Percentiles rank a stretch among this genome's conserved stretches.
These are phyloP conservation scores for Talaromyces islandicus DNA, from an alignment of 2,329 filamentous ascomycete genomes.

Conservation along the genomic window DNA sequence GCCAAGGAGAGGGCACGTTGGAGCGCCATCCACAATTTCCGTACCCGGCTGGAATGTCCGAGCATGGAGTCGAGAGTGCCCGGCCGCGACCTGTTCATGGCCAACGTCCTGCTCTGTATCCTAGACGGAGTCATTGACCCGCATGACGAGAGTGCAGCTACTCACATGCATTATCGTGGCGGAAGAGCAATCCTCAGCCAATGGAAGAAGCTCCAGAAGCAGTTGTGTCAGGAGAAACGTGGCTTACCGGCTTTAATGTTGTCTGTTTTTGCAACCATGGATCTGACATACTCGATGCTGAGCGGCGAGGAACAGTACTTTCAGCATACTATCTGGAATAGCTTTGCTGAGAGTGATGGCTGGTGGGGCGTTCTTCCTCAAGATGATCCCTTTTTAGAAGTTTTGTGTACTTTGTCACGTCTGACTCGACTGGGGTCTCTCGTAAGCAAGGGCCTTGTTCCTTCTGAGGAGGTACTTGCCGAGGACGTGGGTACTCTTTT, in stretches of 20 bases:
- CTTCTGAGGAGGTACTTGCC: background rate
- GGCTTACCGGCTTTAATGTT: slow-evolving; percentile 28
- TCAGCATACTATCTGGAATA: slow-evolving; percentile 31
- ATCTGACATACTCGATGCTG: slow-evolving; percentile 38
- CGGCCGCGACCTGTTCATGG: slow-evolving; percentile 33
- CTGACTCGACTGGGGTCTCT: slow-evolving; percentile 10
- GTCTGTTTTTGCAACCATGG: slow-evolving; percentile 40
- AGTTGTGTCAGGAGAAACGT: slow-evolving; percentile 8
- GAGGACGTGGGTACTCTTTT: slow-evolving; percentile 3
- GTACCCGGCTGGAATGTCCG: slow-evolving; percentile 26
- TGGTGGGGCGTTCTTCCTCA: slow-evolving; percentile 35
- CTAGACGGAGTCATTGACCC: slow-evolving; percentile 36
- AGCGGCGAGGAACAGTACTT: slow-evolving; percentile 35
- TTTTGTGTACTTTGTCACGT: slow-evolving; percentile 13
- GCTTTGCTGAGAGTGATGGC: slow-evolving; percentile 34
- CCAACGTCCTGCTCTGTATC: slow-evolving; percentile 41
- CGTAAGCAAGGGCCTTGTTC: background rate
- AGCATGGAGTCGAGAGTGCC: slow-evolving; percentile 12
- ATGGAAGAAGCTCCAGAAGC: slow-evolving; percentile 11
- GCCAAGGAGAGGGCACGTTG: slow-evolving; percentile 10
- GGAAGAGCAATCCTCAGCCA: slow-evolving; percentile 32
- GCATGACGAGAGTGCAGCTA: slow-evolving; percentile 25
- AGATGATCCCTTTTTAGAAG: slow-evolving; percentile 12
- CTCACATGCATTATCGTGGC: slow-evolving; percentile 30
- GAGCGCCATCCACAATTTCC: slow-evolving; percentile 12